phyloP scores from a whole-genome alignment of 1,139 yeast genomes.

The Saccharomycopsis hybrid region DNA sequence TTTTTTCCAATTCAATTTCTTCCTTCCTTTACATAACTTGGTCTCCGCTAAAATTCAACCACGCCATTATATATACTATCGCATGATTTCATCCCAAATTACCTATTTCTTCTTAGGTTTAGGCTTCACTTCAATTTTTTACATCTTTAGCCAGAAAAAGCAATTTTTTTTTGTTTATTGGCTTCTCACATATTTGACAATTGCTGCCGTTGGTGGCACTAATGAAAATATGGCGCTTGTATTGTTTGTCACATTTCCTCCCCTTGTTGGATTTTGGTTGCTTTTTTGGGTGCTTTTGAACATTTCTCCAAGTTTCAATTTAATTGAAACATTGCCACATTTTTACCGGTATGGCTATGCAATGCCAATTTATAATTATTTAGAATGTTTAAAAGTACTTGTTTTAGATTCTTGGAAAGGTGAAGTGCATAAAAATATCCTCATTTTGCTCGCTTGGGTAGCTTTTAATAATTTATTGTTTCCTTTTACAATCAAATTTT shows the following conservation, averaged over 20 bases:
- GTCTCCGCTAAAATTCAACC: slow-evolving; percentile 37
- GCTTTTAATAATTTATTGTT: slow-evolving; percentile 33
- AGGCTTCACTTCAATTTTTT: slow-evolving; percentile 36
- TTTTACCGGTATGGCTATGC: slow-evolving; percentile 48
- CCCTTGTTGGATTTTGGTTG: slow-evolving; percentile 43
- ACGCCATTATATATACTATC: slow-evolving; percentile 34
- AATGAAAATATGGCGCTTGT: slow-evolving; percentile 40
- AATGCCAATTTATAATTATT: slow-evolving; percentile 44
- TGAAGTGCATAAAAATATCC: slow-evolving; percentile 40
- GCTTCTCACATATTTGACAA: slow-evolving; percentile 39
- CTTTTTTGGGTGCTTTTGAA: slow-evolving; percentile 39
- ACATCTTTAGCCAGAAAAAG: slow-evolving; percentile 38
- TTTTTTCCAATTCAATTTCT: slow-evolving; percentile 44
- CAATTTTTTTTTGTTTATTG: slow-evolving; percentile 40
- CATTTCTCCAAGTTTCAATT: slow-evolving; percentile 43
- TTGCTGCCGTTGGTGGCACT: slow-evolving; percentile 46
- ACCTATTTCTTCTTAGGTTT: slow-evolving; percentile 39
- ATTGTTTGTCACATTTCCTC: slow-evolving; percentile 36
- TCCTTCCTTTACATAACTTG: slow-evolving; percentile 36
- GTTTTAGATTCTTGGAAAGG: slow-evolving; percentile 42
- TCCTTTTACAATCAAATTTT: slow-evolving; percentile 38
- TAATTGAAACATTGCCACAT: slow-evolving; percentile 39
- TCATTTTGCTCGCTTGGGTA: slow-evolving; percentile 45
- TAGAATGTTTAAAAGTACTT: slow-evolving; percentile 41
- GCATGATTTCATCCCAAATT: slow-evolving; percentile 38